Evolutionary conservation across 2,329 filamentous ascomycete species (phyloP), one percentile per base, ranked within the genome.

Genomic region (Xylaria sp.): DNA sequence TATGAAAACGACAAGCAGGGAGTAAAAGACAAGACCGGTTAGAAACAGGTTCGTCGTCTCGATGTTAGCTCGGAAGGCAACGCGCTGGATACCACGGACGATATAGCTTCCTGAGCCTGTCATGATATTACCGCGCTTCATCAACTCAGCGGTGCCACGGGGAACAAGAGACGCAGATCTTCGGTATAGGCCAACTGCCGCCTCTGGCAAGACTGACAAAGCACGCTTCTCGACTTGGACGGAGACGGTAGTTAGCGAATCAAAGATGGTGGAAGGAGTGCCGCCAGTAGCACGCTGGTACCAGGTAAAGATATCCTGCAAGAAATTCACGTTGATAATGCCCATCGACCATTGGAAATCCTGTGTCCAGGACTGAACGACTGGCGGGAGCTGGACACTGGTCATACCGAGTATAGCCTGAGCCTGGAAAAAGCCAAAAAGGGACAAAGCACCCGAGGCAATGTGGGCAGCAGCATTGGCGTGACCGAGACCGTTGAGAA

Each of bases 301-400:
- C 92, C 92, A 96, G 33, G 91, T 94, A 60, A 91, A 89, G 72
- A 95, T 89, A 19, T 80, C 82, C 77, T 96, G 91, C 76, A 96
- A 83, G 77, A 95, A 95, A 35, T 82, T 80, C 56, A 95, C 84
- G 55, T 87, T 86, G 74, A 96, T 94, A 69, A 96, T 92, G 71
- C 92, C 92, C 91, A 96, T 93, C 72, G 88, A 92, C 92, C 92
- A 96, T 75, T 93, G 89, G 81, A 96, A 95, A 77, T 95, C 93
- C 78, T 95, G 92, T 0, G 92, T 95, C 92, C 92, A 96, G 0
- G 92, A 86, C 71, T 90, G 84, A 55, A 94, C 92, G 61, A 94
- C 91, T 0, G 92, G 92, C 2, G 92, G 92, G 52, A 94, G 83
- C 37, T 84, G 82, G 15, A 95, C 88, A 33, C 89, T 83, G 45